A percentile compares a stretch with the other conserved stretches of the same genome.
phyloP scores from a whole-genome alignment of 208 protist genomes.

The Acanthamoeba lenticulata region DNA sequence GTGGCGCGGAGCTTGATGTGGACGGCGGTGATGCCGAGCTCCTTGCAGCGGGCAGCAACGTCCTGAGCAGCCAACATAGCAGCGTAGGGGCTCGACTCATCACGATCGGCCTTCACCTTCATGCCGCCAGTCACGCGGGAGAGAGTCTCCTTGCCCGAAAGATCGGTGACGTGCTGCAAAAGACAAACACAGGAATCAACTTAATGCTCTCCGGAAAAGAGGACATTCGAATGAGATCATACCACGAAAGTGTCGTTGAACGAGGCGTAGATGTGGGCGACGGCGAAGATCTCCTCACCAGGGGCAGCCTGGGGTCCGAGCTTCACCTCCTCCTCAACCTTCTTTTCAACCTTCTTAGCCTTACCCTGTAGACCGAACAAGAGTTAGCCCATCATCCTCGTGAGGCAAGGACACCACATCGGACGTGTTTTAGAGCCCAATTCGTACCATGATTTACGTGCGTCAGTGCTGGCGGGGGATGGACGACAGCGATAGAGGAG shows the following conservation, averaged over 20 bases:
- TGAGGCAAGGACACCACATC: too few species aligned
- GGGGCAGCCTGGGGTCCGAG: slow-evolving; percentile 25
- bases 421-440: too few species aligned
- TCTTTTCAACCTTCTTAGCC: slow-evolving; percentile 31
- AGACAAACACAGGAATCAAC: too few species aligned
- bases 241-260: slow-evolving; percentile 99
- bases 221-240: too few species aligned
- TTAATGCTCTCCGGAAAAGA: too few species aligned
- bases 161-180: slow-evolving; percentile 98
- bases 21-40: slow-evolving; percentile 98
- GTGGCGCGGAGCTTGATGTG: slow-evolving; percentile 99
- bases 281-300: slow-evolving; percentile 95
- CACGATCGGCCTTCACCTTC: slow-evolving; percentile 99
- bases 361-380: neutral
- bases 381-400: neutral
- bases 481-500: neutral
- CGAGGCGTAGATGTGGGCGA: slow-evolving; percentile 99
- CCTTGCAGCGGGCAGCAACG: slow-evolving; percentile 95
- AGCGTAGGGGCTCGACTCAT: slow-evolving; percentile 99
- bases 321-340: slow-evolving; percentile 13
- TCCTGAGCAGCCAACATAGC: slow-evolving; percentile 99
- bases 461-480: neutral
- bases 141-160: slow-evolving; percentile 99
- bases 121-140: slow-evolving; percentile 99
- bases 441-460: neutral